Evolutionary conservation across 2,329 filamentous ascomycete species (phyloP), one percentile per base, ranked within the genome.

Genomic region (Phialemonium atrogriseum): DNA sequence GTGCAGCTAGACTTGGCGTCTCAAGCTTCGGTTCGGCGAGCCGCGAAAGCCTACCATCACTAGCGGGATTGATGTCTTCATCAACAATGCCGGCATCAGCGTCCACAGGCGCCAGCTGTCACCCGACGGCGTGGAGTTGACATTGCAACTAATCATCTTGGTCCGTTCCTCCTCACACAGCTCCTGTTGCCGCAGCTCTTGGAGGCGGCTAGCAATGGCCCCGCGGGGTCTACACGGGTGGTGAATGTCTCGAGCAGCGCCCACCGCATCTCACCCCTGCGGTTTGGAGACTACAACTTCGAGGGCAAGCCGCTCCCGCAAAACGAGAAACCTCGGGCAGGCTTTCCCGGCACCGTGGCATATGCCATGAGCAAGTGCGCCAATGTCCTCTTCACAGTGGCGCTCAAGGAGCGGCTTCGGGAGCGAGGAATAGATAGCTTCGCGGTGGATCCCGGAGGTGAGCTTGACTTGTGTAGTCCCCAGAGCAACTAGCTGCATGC

Each of bases 91-190:
- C 18, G 24, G 11, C 28, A 7, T 22, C 28, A 3, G 8, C 24
- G 17, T 27, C 17, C 24, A 23, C 25, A n/a, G 10, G 10, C 26
- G 24, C 13, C 24, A 37, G 15, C 32, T 47, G 17, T 51, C 55
- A 2, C 30, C 31, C 0, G 54, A 64, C 14, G 54, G 53, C 7
- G 47, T 59, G 27, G 60, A 66, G 40, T 44, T 44, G 4, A 55
- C 56, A 14, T 52, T 60, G 50, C 48, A 5, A 55, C 48, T 2
- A 65, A 59, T 40, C 52, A 62, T 37, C 34, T 62, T 10, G 51
- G 51, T 5, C 54, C 48, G 11, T 62, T 60, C 26, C 40, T 63
- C 11, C 49, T 60, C 26, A 10, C 9, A 13, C 15, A 5, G 13
- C 24, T 59, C 21, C 46, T 60, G 12, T 48, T 60, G 25, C 36